These are phyloP conservation scores for Trichoderma lentiforme DNA, from an alignment of 2,329 filamentous ascomycete genomes.

Conservation along the genomic window DNA sequence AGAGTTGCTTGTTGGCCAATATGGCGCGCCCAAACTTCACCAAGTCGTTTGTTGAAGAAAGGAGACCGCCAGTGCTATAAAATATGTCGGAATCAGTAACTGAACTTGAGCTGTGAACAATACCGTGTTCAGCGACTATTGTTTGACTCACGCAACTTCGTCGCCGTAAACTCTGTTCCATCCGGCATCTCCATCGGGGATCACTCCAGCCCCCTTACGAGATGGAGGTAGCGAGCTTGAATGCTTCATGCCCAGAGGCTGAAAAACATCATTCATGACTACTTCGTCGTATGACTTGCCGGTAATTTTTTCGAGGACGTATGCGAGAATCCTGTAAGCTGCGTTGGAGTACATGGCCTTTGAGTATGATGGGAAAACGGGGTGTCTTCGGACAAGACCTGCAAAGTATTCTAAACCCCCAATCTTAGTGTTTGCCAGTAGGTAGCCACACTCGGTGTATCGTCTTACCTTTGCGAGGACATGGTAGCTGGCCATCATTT, in stretches of 20 bases:
- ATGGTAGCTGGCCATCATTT: neutral
- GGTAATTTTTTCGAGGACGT: conserved; percentile 25
- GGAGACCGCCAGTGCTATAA: conserved; percentile 14
- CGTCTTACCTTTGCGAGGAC: neutral
- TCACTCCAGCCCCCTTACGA: conserved; percentile 7
- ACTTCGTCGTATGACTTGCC: conserved; percentile 19
- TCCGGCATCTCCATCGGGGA: conserved; percentile 16
- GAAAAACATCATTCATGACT: conserved; percentile 5
- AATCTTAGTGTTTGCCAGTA: neutral
- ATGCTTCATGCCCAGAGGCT: conserved; percentile 14
- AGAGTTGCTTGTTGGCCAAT: conserved; percentile 4
- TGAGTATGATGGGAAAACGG: conserved; percentile 21
- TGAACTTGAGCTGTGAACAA: neutral
- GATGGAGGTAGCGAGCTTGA: conserved; percentile 9
- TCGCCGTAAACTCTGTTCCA: conserved; percentile 16
- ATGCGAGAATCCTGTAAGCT: conserved; percentile 24
- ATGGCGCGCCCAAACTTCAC: conserved; percentile 5
- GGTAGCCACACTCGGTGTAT: neutral
- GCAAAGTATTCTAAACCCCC: conserved; percentile 20
- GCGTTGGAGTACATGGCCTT: conserved; percentile 25
- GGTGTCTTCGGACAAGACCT: conserved; percentile 18
- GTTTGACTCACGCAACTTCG: conserved; percentile 18
- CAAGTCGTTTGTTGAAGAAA: conserved; percentile 16
- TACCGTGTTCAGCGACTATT: neutral
- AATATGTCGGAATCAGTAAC: neutral